phyloP scores from a whole-genome alignment of 1,139 yeast species.

The Tardiomyces blankii region DNA sequence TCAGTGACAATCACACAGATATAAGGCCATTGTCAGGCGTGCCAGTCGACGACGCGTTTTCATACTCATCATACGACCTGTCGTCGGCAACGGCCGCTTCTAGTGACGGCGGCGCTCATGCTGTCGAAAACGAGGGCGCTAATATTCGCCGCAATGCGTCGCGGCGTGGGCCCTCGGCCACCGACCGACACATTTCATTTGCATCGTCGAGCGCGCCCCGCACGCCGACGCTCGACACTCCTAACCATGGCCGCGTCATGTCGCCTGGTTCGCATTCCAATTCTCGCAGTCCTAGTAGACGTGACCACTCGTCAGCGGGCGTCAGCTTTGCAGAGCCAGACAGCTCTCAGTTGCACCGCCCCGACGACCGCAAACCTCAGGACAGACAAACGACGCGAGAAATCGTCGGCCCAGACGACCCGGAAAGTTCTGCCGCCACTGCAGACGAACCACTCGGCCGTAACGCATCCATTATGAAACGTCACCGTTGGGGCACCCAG shows the following conservation, averaged over 20 bases:
- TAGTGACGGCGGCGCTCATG: not conserved
- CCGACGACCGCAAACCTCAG: not conserved
- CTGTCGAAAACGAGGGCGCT: not conserved
- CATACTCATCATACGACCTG: constrained; percentile 9
- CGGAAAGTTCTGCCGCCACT: not conserved
- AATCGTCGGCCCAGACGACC: too few relatives aligned
- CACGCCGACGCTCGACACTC: not conserved
- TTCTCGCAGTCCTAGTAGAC: not conserved
- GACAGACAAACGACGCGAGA: not conserved
- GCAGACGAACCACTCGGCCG: constrained; percentile 9
- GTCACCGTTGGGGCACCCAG: constrained; percentile 62
- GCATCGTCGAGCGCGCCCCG: not conserved
- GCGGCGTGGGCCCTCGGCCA: not conserved
- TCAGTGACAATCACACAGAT: constrained; percentile 1
- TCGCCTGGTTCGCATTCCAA: not conserved
- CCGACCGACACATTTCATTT: not conserved
- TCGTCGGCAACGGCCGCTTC: constrained; percentile 1
- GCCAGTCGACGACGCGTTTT: constrained; percentile 18
- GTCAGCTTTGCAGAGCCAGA: not conserved
- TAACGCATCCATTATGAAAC: constrained; percentile 38
- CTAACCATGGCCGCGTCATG: not conserved
- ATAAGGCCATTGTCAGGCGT: constrained; percentile 13
- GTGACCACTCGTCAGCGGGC: not conserved
- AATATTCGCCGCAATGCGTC: not conserved
- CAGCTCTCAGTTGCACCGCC: not conserved